Conservation (phyloP, 345 rosid species). For the Lepidium africanum region DNA sequence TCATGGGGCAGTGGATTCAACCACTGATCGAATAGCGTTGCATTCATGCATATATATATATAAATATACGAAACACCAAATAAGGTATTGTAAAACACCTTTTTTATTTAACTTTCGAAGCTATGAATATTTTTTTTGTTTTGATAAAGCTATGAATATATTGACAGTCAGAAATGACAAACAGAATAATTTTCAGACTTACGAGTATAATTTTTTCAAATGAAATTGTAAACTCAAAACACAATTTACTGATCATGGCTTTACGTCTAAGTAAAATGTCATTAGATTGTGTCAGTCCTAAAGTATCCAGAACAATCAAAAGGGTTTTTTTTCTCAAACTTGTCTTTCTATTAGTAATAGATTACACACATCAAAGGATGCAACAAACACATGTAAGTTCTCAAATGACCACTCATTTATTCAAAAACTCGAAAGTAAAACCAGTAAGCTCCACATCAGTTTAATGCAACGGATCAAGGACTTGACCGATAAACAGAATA, state of each 20-base stretch:
- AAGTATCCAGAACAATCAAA: too few species aligned
- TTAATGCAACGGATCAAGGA: conserved; percentile 40
- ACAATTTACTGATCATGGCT: too few species aligned
- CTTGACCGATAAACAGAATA: conserved; percentile 52
- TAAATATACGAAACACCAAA: not conserved
- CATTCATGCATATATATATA: not conserved
- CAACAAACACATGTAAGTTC: not conserved
- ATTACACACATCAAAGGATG: conserved; percentile 7
- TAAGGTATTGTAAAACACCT: not conserved
- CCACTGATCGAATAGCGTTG: not conserved
- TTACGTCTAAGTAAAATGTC: too few species aligned
- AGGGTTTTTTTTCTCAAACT: too few species aligned
- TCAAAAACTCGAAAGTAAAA: not conserved
- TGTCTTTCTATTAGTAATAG: too few species aligned
- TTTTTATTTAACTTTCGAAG: not conserved
- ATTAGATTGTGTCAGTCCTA: too few species aligned
- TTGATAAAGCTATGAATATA: too few species aligned
- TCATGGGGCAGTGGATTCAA: not conserved
- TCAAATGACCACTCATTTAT: conserved; percentile 3
- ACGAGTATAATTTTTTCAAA: too few species aligned
- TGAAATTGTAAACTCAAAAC: too few species aligned
- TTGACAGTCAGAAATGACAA: not conserved
- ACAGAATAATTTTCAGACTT: not conserved
- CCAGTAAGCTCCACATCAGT: not conserved
- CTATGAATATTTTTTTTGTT: too few species aligned